phyloP scores from a whole-genome alignment of 1,284 basidiomycete species.

The Austroboletus sp. region DNA sequence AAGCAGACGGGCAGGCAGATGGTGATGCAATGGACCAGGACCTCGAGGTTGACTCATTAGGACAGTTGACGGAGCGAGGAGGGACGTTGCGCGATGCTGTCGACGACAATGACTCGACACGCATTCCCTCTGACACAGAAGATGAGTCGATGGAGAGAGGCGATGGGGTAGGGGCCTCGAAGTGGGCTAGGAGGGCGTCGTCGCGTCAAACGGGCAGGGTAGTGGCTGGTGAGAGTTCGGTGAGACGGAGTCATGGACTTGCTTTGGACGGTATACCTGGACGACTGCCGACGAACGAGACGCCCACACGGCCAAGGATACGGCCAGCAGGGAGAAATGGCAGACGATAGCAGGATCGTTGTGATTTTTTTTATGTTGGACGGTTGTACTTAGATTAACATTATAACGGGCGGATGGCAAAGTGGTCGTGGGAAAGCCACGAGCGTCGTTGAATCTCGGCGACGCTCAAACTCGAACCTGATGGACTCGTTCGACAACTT shows the following conservation, averaged over 20 bases:
- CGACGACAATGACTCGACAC: constrained; percentile 27
- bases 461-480: constrained; percentile 18
- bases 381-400: constrained; percentile 9
- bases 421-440: constrained; percentile 30
- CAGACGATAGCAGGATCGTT: constrained; percentile 21
- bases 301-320: constrained; percentile 56
- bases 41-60: constrained; percentile 43
- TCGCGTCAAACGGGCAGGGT: constrained; percentile 20
- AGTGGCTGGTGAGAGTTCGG: constrained; percentile 16
- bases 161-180: constrained; percentile 33
- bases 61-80: constrained; percentile 43
- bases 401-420: not conserved
- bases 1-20: constrained; percentile 46
- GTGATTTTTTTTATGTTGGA: constrained; percentile 12
- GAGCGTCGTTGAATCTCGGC: constrained; percentile 14
- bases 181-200: constrained; percentile 31
- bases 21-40: constrained; percentile 67
- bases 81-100: constrained; percentile 34
- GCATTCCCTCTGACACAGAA: constrained; percentile 20
- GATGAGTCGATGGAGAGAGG: constrained; percentile 32
- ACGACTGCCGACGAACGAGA: constrained; percentile 46
- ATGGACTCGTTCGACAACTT: constrained; percentile 88
- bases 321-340: constrained; percentile 23
- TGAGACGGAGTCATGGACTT: constrained; percentile 20
- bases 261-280: constrained; percentile 27